phyloP scores from a whole-genome alignment of 2,329 filamentous ascomycete genomes.

The Phyllosticta paracitricarpa region DNA sequence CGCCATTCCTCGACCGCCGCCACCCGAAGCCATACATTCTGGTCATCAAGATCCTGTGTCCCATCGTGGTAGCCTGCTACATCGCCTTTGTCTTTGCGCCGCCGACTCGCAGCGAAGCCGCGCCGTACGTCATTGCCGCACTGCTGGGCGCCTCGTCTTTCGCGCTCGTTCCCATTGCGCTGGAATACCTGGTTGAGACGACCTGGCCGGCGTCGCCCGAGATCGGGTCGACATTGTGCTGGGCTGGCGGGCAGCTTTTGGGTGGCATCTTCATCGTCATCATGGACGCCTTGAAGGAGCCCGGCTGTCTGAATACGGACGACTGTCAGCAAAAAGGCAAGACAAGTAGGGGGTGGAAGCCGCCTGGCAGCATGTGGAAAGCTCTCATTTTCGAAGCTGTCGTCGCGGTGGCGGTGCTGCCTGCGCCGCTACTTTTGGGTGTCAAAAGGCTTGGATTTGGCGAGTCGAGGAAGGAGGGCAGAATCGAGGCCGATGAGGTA shows the following conservation, averaged over 20 bases:
- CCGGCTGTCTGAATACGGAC: slow-evolving; percentile 17
- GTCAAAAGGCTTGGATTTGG: slow-evolving; percentile 48
- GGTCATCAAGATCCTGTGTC: slow-evolving; percentile 63
- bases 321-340: slow-evolving; percentile 18
- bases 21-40: slow-evolving; percentile 58
- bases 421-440: slow-evolving; percentile 59
- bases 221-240: slow-evolving; percentile 71
- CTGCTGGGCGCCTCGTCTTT: slow-evolving; percentile 74
- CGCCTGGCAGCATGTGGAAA: slow-evolving; percentile 62
- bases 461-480: slow-evolving; percentile 16
- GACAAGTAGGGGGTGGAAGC: slow-evolving; percentile 25
- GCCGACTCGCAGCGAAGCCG: slow-evolving; percentile 47
- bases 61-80: slow-evolving; percentile 63
- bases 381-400: slow-evolving; percentile 73
- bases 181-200: slow-evolving; percentile 82
- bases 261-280: slow-evolving; percentile 79
- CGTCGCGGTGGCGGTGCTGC: slow-evolving; percentile 53
- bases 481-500: slow-evolving; percentile 22
- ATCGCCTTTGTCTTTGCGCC: slow-evolving; percentile 77
- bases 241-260: slow-evolving; percentile 76
- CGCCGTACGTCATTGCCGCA: slow-evolving; percentile 65
- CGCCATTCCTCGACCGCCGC: slow-evolving; percentile 74
- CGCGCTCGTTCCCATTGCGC: slow-evolving; percentile 66
- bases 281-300: slow-evolving; percentile 60
- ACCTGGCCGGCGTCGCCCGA: slow-evolving; percentile 82